Evolutionary conservation across 2,329 filamentous ascomycete species (phyloP).

Genomic region (Aureobasidium pullulans): DNA sequence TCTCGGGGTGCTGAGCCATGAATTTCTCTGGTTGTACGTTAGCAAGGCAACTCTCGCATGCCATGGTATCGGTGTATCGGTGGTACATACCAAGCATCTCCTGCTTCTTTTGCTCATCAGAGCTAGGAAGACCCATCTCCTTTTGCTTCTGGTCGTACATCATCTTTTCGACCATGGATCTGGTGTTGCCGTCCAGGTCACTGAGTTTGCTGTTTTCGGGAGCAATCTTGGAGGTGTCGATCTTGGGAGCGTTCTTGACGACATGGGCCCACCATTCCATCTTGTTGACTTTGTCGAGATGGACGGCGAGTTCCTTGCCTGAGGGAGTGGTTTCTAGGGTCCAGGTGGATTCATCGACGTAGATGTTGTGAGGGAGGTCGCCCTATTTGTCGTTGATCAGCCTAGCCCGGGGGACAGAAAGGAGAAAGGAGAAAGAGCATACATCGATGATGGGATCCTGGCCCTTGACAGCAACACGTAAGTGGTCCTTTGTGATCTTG

Average conservation of each 20-base stretch:
- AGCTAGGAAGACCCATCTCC: conserved; percentile 79
- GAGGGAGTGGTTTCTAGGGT: conserved; percentile 65
- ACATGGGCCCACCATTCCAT: conserved; percentile 98
- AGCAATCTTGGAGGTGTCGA: conserved; percentile 91
- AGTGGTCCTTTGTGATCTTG: conserved; percentile 68
- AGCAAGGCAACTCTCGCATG: neutral
- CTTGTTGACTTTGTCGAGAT: conserved; percentile 93
- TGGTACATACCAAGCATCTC: conserved; percentile 62
- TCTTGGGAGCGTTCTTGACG: conserved; percentile 75
- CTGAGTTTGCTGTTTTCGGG: conserved; percentile 87
- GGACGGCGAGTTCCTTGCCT: conserved; percentile 71
- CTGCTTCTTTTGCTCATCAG: conserved; percentile 90
- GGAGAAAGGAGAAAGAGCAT: neutral
- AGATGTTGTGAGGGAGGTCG: conserved; percentile 71
- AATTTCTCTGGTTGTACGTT: conserved; percentile 53
- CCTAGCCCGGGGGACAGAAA: neutral
- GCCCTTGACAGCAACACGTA: conserved; percentile 80
- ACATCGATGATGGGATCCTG: conserved; percentile 79
- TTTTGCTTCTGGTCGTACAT: conserved; percentile 99
- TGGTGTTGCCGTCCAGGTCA: conserved; percentile 89
- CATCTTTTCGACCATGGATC: conserved; percentile 99
- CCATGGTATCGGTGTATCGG: too few species aligned
- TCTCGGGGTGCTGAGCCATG: conserved; percentile 68
- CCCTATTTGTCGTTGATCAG: conserved; percentile 49
- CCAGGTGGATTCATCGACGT: conserved; percentile 87